Percentiles rank a stretch among this genome's conserved stretches.
phyloP scores from a whole-genome alignment of 2,329 filamentous ascomycete species.

The Helotiales sp. region DNA sequence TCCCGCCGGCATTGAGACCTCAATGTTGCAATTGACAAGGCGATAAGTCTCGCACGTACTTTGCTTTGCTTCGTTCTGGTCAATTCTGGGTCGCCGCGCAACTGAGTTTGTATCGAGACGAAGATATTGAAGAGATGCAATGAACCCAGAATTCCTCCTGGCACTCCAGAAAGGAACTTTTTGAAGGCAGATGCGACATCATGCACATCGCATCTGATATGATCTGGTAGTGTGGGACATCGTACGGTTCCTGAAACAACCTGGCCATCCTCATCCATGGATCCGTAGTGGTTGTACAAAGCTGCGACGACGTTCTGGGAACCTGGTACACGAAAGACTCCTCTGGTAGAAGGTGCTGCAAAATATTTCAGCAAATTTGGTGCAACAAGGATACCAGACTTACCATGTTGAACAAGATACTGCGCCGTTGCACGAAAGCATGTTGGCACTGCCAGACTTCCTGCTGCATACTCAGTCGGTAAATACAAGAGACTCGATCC shows the following conservation, averaged over 20 bases:
- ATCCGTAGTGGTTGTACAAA: constrained; percentile 68
- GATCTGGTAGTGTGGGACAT: constrained; percentile 61
- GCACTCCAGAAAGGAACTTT: constrained; percentile 64
- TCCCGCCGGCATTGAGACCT: constrained; percentile 64
- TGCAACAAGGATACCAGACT: constrained; percentile 28
- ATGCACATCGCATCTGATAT: constrained; percentile 64
- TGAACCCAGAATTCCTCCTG: constrained; percentile 70
- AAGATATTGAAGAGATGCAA: constrained; percentile 65
- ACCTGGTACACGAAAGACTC: constrained; percentile 68
- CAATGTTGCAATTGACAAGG: constrained; percentile 64
- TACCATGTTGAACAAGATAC: constrained; percentile 64
- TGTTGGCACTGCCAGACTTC: constrained; percentile 64
- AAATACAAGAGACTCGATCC: constrained; percentile 67
- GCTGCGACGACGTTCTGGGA: constrained; percentile 58
- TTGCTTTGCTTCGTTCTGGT: constrained; percentile 59
- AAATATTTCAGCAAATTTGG: constrained; percentile 26
- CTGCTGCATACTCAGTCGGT: constrained; percentile 61
- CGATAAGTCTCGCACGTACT: constrained; percentile 67
- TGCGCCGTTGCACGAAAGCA: constrained; percentile 71
- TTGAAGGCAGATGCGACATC: constrained; percentile 73
- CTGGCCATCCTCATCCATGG: constrained; percentile 53
- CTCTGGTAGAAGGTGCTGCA: constrained; percentile 51
- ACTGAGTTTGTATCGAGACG: constrained; percentile 62
- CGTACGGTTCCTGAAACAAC: constrained; percentile 61
- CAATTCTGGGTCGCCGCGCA: constrained; percentile 57